Percentiles rank a stretch among this genome's conserved stretches.
Conservation (phyloP, 176 grass and related monocot genomes). For the Guadua angustifolia region DNA sequence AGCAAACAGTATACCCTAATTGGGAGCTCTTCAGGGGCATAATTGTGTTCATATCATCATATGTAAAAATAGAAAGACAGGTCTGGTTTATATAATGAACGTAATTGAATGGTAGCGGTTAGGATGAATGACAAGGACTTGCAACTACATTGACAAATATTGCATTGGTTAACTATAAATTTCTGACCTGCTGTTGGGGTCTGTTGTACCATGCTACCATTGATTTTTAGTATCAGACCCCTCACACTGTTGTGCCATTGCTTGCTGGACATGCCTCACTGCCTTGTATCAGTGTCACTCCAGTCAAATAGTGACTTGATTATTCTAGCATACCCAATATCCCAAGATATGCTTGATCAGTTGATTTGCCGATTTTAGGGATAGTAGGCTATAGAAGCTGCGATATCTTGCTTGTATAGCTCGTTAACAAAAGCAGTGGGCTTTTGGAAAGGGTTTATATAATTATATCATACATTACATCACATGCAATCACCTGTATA, state of each 20-base stretch:
- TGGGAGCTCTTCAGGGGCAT: background rate
- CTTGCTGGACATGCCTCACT: background rate
- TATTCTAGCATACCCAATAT: conserved; percentile 8
- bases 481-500: background rate
- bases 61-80: background rate
- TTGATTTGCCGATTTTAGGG: conserved; percentile 3
- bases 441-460: background rate
- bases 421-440: background rate
- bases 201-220: background rate
- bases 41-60: background rate
- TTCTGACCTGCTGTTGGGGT: background rate
- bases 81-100: background rate
- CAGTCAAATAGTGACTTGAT: background rate
- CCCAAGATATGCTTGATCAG: background rate
- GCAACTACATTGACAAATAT: background rate
- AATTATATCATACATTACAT: background rate
- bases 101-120: background rate
- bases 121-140: conserved; percentile 7
- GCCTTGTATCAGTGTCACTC: background rate
- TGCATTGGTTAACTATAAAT: background rate
- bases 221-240: too few relatives aligned
- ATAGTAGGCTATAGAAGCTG: background rate
- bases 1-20: too few relatives aligned
- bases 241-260: too few relatives aligned
- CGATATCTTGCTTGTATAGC: background rate